These are phyloP conservation scores for Vitis cinerea DNA, from an alignment of 164 flowering plant genomes.

Conservation along the genomic window DNA sequence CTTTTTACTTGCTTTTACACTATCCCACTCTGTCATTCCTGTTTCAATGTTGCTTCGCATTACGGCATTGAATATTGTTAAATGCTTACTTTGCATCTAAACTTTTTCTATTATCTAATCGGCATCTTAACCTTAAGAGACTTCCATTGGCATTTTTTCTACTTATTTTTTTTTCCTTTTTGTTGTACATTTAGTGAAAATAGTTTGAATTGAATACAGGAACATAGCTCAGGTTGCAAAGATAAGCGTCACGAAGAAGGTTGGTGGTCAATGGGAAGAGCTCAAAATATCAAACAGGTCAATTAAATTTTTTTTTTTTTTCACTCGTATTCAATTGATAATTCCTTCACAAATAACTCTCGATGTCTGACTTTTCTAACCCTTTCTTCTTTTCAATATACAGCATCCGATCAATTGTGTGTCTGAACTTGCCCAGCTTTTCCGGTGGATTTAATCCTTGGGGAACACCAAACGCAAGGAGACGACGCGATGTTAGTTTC, in stretches of 20 bases:
- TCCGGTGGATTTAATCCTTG: slow-evolving; percentile 97
- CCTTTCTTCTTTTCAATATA: slow-evolving; percentile 10
- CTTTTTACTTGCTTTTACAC: no score
- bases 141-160: no score
- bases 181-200: neutral
- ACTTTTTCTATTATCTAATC: no score
- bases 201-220: slow-evolving; percentile 27
- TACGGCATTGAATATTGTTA: no score
- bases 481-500: slow-evolving; percentile 56
- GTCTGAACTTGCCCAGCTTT: slow-evolving; percentile 94
- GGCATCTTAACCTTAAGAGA: no score
- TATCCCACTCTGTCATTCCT: no score
- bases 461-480: slow-evolving; percentile 80
- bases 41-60: no score
- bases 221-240: slow-evolving; percentile 62
- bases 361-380: neutral
- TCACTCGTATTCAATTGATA: neutral
- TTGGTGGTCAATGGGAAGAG: slow-evolving; percentile 55
- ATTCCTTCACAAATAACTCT: neutral
- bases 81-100: no score
- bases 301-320: neutral
- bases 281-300: slow-evolving; percentile 54
- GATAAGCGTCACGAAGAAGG: slow-evolving; percentile 51
- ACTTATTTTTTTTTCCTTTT: no score
- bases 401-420: slow-evolving; percentile 90